Base-by-base conservation (phyloP, 208 protist genomes). In the Leishmania gerbilli region DNA sequence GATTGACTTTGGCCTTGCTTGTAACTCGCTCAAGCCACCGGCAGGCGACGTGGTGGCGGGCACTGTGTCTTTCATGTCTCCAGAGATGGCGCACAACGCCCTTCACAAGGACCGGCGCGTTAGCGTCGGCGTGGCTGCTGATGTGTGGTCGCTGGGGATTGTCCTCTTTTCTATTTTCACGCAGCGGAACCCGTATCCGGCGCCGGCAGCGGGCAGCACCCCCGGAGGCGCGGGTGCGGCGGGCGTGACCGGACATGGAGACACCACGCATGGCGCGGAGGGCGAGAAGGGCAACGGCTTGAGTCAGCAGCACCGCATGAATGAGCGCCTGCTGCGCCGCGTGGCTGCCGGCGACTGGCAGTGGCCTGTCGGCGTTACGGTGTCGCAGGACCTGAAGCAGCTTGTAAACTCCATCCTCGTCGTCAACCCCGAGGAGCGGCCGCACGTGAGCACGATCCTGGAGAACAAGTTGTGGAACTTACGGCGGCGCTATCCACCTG, bases 41-140 rank as follows among this genome's bases (percentile, higher is more conserved):
- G 80, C 94, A 15, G 95, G 93, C 13, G 95, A 98, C 67, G 90
- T 98, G 31, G 94, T 98, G 77, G 93, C 92, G 17, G 96, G 96
- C 56, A 98, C 96, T 4, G 87, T 97, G 62, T 93, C 93, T n/a
- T 98, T 97, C 83, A 95, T 98, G 90, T 92, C 97, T 19, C 97
- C 97, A 0, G 95, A 98, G 85, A 97, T 98, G 94, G 95, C 94
- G 45, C 92, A 96, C 85, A 98, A 98, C 80, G 93, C 92, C 15
- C 84, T 98, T n/a, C 71, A 93, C 80, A 92, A 89, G 82, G 89
- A 96, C 62, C 77, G 89, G 64, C 90, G 93, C 31, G 87, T 96
- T 8, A 96, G 91, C 81, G 95, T 98, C 55, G 95, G 93, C 17
- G 90, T 89, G 27, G 77, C 91, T 56, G 92, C 91, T 1, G 95